Evolutionary conservation across 805 yeast genomes (phyloP), one percentile per base, ranked within the genome.

Genomic region (Metschnikowia bowlesiae): DNA sequence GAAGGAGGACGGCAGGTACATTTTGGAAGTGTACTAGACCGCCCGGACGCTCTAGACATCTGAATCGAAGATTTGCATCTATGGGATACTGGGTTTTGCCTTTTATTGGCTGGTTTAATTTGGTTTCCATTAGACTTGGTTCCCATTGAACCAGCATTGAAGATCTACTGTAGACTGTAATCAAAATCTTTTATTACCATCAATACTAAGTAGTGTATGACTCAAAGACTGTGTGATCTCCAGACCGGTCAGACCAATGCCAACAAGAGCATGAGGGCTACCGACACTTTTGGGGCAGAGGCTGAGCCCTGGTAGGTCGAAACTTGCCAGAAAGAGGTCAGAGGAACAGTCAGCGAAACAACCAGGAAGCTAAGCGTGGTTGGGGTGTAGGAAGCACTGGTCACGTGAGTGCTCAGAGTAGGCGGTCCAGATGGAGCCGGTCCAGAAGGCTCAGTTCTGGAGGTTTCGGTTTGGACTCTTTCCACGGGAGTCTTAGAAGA

Each of bases 1-100:
- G 83, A 92, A 92, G 76, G 98, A 92, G 66, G 80, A 80, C 40
- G 94, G 96, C 49, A 82, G 97, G 65, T 92, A 92, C 67, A 87
- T 92, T 57, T 78, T 92, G 58, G 98, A 92, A 74, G 98, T 91
- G 52, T 92, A 92, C 69, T 92, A 80, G 68, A n/a, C 36, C 16
- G 3, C 22, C 22, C 22, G 5, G 5, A 22, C 22, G 22, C 22
- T 22, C 22, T 22, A 1, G 5, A 22, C 2, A 3, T 22, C 22
- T 4, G 4, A 18, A 16, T 16, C 3, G 5, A 22, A 22, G 22
- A 22, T 22, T 22, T 22, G 22, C 22, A 18, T 18, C 22, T 4
- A 4, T 22, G 4, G 22, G 4, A 22, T 22, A 22, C 22, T 4
- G 22, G 22, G 22, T 22, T 4, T 4, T 4, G 22, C 22, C 22